Evolutionary conservation across 73 alveolate genomes (phyloP).

Genomic region (Symbiodinium pilosum): DNA sequence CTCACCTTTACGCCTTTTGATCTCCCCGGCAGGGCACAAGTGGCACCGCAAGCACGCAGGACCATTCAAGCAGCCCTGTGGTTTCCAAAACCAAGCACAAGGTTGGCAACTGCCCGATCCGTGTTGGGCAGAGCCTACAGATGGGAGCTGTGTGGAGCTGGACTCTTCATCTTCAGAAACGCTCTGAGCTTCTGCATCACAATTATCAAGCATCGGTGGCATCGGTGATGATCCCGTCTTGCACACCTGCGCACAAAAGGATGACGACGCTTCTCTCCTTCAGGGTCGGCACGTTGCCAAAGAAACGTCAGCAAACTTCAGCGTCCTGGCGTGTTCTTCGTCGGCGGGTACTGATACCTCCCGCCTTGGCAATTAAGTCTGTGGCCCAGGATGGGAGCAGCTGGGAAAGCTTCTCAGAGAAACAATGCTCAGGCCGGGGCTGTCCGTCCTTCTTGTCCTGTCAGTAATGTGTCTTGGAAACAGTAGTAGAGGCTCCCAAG

Average conservation of each 20-base stretch:
- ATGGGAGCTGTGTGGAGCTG: background rate
- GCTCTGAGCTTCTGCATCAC: background rate
- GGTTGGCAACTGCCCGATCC: slow-evolving; percentile 37
- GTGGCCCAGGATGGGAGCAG: background rate
- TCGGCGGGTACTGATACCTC: background rate
- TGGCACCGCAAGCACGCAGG: slow-evolving; percentile 44
- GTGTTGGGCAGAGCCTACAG: slow-evolving; percentile 32
- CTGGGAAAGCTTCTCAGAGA: background rate
- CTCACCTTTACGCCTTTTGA: slow-evolving; percentile 15
- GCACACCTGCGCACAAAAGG: background rate
- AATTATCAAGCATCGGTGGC: background rate
- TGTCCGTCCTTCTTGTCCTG: background rate
- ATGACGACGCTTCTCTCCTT: background rate
- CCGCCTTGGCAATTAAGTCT: background rate
- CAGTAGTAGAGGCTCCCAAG: too few relatives aligned
- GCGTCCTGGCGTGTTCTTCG: background rate
- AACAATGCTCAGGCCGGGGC: background rate
- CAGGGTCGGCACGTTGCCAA: too few relatives aligned
- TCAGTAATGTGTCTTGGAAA: background rate
- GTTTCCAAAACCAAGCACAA: slow-evolving; percentile 88
- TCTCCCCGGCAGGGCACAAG: slow-evolving; percentile 77
- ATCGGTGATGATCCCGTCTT: background rate
- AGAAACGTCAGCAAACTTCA: background rate
- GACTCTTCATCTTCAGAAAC: background rate
- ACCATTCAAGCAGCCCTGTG: slow-evolving; percentile 61